Evolutionary conservation across 78 protist genomes (phyloP).

Genomic region (Speleostelium caveatum): DNA sequence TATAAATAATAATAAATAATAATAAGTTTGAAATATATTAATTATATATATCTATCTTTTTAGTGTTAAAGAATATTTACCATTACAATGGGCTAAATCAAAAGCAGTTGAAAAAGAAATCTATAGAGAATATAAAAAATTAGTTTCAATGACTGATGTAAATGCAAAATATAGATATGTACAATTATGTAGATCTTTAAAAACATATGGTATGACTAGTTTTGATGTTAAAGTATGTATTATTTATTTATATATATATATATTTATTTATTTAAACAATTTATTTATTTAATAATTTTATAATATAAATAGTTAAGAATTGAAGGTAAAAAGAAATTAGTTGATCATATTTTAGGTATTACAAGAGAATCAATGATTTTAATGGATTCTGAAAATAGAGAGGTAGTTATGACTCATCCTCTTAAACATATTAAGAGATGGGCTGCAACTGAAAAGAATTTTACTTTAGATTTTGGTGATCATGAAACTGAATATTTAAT

Average conservation of each 20-base stretch:
- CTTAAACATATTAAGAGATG: conserved; percentile 82
- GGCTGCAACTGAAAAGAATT: conserved; percentile 76
- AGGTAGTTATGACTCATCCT: conserved; percentile 51
- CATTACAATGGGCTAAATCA: conserved; percentile 66
- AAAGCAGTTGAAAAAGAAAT: conserved; percentile 75
- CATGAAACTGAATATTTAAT: conserved; percentile 79
- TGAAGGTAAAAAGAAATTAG: conserved; percentile 29
- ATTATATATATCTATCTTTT: neutral
- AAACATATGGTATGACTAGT: conserved; percentile 85
- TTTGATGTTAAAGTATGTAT: conserved; percentile 52
- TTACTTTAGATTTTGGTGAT: conserved; percentile 88
- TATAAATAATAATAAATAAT: neutral
- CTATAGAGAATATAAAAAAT: conserved; percentile 61
- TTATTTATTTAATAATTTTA: too few species aligned
- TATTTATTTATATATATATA: too few species aligned
- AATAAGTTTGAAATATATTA: neutral
- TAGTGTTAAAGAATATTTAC: conserved; percentile 76
- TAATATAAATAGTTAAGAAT: conserved; percentile 13
- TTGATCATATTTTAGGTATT: conserved; percentile 72
- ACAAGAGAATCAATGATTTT: conserved; percentile 74
- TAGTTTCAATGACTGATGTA: conserved; percentile 66
- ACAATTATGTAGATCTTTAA: conserved; percentile 79
- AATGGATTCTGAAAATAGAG: conserved; percentile 74
- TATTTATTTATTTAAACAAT: too few species aligned
- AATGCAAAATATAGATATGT: conserved; percentile 86